Evolutionary conservation across 805 yeast species (phyloP).

Genomic region (Ogataea dorogensis): DNA sequence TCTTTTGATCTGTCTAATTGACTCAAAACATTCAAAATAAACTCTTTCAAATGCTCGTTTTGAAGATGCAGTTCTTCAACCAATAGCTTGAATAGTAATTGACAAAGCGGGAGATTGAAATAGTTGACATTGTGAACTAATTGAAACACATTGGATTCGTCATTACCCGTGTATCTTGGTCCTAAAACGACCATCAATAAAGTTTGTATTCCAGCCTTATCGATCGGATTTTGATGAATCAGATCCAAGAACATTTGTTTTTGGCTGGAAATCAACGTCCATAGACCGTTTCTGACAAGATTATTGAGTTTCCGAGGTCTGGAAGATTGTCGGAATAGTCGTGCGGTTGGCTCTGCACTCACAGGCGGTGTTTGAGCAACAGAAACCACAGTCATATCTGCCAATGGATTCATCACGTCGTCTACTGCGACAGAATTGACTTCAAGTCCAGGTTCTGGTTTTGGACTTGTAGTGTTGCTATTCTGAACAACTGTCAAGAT

Average conservation of each 20-base stretch:
- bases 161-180: slow-evolving; percentile 8
- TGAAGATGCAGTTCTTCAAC: slow-evolving; percentile 25
- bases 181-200: slow-evolving; percentile 18
- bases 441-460: slow-evolving; percentile 20
- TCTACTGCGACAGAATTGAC: slow-evolving; percentile 23
- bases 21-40: slow-evolving; percentile 14
- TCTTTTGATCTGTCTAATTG: slow-evolving; percentile 13
- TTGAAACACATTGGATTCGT: slow-evolving; percentile 8
- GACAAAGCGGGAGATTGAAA: slow-evolving; percentile 43
- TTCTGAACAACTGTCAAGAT: slow-evolving; percentile 15
- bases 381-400: slow-evolving; percentile 26
- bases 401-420: slow-evolving; percentile 28
- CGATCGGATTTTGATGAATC: slow-evolving; percentile 16
- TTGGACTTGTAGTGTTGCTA: slow-evolving; percentile 5
- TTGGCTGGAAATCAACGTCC: slow-evolving; percentile 23
- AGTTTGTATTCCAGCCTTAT: slow-evolving; percentile 14
- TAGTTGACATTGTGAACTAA: slow-evolving; percentile 33
- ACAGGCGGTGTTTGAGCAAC: slow-evolving; percentile 22
- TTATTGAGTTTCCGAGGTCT: slow-evolving; percentile 10
- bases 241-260: slow-evolving; percentile 20
- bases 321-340: slow-evolving; percentile 5
- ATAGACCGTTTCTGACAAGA: slow-evolving; percentile 23
- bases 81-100: slow-evolving; percentile 36
- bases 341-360: slow-evolving; percentile 7
- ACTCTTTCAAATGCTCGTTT: slow-evolving; percentile 13